Evolutionary conservation across 148 eudicot genomes (phyloP).

Genomic region (Cornus florida): DNA sequence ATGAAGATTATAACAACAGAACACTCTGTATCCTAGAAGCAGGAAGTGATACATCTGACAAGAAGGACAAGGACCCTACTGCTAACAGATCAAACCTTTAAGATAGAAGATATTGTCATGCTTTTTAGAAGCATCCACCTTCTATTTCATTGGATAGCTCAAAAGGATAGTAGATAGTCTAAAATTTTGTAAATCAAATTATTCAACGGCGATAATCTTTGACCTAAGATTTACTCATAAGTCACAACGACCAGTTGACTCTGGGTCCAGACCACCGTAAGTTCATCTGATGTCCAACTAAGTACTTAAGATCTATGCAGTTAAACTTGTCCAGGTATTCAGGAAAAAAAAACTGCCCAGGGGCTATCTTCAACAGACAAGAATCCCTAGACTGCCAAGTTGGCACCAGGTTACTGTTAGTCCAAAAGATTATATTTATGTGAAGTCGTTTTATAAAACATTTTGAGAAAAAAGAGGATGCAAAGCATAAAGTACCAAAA

Average conservation of each 20-base stretch:
- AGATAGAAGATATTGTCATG: background rate
- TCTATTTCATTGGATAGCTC: background rate
- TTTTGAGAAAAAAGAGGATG: too few relatives aligned
- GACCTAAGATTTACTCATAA: background rate
- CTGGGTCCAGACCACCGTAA: background rate
- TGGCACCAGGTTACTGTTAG: background rate
- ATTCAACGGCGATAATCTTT: background rate
- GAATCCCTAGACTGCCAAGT: background rate
- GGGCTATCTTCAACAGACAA: background rate
- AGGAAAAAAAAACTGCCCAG: background rate
- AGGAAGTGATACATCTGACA: background rate
- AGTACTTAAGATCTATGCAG: background rate
- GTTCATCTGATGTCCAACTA: background rate
- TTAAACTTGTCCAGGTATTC: background rate
- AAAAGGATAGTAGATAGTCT: background rate
- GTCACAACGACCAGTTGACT: background rate
- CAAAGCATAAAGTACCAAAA: too few relatives aligned
- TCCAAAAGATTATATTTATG: background rate
- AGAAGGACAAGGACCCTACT: conserved; percentile 2
- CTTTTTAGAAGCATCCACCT: background rate
- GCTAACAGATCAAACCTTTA: background rate
- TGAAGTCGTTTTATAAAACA: too few relatives aligned
- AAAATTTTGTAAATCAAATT: too few relatives aligned
- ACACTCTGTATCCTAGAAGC: background rate
- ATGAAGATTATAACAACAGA: background rate